A percentile compares a stretch with the other conserved stretches of the same genome.
These are phyloP conservation scores for Orobanche coerulescens DNA, from an alignment of 257 asterid species.

Conservation along the genomic window DNA sequence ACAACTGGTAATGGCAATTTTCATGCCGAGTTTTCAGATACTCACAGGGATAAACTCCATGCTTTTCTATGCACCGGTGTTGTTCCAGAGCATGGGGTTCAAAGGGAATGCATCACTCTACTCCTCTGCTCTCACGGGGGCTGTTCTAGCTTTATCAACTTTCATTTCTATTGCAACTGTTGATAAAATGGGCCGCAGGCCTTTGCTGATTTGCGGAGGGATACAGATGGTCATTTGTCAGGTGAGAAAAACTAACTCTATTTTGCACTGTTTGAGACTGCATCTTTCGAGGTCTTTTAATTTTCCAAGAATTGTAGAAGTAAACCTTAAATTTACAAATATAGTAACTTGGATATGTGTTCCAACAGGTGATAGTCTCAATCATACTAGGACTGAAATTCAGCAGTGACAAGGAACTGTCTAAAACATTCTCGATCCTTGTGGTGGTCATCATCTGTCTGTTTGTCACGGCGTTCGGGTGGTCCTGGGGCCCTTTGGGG, in stretches of 20 bases:
- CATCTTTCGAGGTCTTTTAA: no score
- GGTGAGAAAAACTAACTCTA: constrained; percentile 24
- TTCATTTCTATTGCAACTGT: constrained; percentile 62
- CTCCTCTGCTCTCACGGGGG: constrained; percentile 79
- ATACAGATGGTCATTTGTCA: constrained; percentile 64
- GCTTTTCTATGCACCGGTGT: constrained; percentile 77
- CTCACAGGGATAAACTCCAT: constrained; percentile 79
- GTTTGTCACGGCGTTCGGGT: constrained; percentile 72
- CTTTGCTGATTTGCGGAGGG: constrained; percentile 60
- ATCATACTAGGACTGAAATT: constrained; percentile 56
- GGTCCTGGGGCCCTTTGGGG: constrained; percentile 92
- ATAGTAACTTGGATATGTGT: neutral
- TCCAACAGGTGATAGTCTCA: constrained; percentile 45
- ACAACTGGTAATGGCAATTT: constrained; percentile 63
- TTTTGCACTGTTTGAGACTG: no score
- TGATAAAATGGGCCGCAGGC: constrained; percentile 60
- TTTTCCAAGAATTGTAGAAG: no score
- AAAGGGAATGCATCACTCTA: constrained; percentile 49
- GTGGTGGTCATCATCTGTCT: constrained; percentile 64
- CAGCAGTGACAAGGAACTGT: constrained; percentile 42
- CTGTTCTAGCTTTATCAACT: constrained; percentile 65
- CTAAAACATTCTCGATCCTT: constrained; percentile 46
- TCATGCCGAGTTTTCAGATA: constrained; percentile 77
- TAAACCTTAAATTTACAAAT: no score
- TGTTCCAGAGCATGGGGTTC: constrained; percentile 77